A percentile compares a stretch with the other conserved stretches of the same genome.
Evolutionary conservation across 331 rosid genomes (phyloP).

Genomic region (Ulmus americana): DNA sequence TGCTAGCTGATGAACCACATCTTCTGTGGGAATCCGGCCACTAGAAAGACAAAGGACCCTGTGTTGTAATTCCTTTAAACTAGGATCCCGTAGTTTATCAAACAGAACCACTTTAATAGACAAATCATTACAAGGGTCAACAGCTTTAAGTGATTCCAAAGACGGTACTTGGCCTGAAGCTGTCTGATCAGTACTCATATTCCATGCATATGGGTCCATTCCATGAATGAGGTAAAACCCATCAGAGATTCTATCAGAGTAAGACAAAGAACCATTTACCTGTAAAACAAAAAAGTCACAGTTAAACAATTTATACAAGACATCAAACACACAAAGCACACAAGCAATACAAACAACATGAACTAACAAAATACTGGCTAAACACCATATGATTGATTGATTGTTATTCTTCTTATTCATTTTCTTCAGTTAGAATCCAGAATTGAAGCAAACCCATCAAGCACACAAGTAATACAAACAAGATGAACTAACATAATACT

Average conservation of each 20-base stretch:
- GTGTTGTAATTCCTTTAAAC: conserved; percentile 10
- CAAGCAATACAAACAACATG: not conserved
- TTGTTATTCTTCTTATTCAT: not conserved
- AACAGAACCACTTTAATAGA: conserved; percentile 3
- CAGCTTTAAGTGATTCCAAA: conserved; percentile 6
- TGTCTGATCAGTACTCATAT: conserved; percentile 12
- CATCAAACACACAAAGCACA: not conserved
- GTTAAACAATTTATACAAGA: too few species aligned
- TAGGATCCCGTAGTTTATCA: conserved; percentile 7
- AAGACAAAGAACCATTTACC: conserved; percentile 16
- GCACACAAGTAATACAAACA: not conserved
- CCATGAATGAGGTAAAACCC: conserved; percentile 20
- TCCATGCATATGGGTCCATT: conserved; percentile 17
- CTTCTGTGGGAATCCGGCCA: not conserved
- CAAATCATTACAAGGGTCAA: conserved; percentile 5
- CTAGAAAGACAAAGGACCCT: conserved; percentile 13
- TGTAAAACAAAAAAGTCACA: not conserved
- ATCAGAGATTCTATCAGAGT: conserved; percentile 8
- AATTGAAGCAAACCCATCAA: not conserved
- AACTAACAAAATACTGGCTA: not conserved
- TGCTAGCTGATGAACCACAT: conserved; percentile 7
- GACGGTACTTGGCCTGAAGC: conserved; percentile 13
- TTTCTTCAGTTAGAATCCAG: not conserved
- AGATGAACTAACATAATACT: not conserved
- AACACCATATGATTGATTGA: not conserved